phyloP scores from a whole-genome alignment of 352 stramenopile genomes.

The Pythium scleroteichum region DNA sequence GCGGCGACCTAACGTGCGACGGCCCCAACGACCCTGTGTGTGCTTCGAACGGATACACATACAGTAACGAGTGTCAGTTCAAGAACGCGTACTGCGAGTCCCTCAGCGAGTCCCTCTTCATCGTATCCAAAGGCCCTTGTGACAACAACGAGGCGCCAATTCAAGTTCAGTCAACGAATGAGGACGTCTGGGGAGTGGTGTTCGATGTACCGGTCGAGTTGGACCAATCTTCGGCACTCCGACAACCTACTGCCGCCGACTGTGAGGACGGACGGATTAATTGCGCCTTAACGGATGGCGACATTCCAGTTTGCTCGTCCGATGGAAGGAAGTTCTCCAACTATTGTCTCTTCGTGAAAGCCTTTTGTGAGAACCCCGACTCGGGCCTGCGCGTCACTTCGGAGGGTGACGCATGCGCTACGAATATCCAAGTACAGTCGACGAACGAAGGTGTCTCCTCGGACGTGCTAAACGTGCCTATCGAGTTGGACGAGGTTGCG shows the following conservation, averaged over 20 bases:
- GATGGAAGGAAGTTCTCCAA: too few species aligned
- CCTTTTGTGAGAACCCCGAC: conserved; percentile 11
- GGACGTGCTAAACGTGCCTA: conserved; percentile 9
- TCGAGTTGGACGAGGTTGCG: conserved; percentile 17
- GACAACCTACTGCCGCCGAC: too few species aligned
- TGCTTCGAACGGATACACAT: conserved; percentile 57
- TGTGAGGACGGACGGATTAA: too few species aligned
- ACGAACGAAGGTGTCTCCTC: neutral
- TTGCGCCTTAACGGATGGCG: too few species aligned
- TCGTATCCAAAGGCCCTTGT: conserved; percentile 6
- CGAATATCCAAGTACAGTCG: neutral
- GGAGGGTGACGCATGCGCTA: neutral
- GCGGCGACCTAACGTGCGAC: conserved; percentile 5
- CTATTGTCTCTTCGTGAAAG: too few species aligned
- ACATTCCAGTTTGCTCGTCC: too few species aligned
- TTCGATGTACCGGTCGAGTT: conserved; percentile 13
- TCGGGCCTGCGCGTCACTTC: conserved; percentile 13
- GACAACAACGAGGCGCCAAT: conserved; percentile 14
- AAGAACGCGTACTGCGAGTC: conserved; percentile 49
- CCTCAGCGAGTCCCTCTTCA: conserved; percentile 27
- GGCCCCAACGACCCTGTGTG: conserved; percentile 37
- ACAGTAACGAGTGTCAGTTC: conserved; percentile 56
- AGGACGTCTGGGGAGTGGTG: neutral
- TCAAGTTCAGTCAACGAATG: neutral
- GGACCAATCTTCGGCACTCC: too few species aligned